Evolutionary conservation across 345 rosid species (phyloP).

Genomic region (Alliaria petiolata): DNA sequence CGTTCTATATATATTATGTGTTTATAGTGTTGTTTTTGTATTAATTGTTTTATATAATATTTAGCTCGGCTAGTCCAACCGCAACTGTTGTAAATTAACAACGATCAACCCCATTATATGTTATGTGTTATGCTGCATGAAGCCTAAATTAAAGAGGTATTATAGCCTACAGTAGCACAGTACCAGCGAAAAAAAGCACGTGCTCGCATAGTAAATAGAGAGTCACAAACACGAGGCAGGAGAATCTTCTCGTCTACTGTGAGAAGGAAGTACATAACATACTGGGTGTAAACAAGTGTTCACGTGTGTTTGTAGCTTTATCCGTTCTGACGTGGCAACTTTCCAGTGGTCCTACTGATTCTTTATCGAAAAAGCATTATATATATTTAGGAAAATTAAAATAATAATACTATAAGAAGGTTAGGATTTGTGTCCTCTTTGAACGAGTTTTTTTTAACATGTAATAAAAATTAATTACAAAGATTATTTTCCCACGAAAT

Average conservation of each 20-base stretch:
- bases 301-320: constrained; percentile 3
- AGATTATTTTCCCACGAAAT: background rate
- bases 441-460: background rate
- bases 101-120: too few relatives aligned
- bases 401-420: too few relatives aligned
- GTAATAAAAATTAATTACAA: background rate
- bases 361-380: background rate
- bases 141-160: too few relatives aligned
- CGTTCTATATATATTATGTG: too few relatives aligned
- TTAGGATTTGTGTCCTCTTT: too few relatives aligned
- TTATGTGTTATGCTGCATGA: too few relatives aligned
- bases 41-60: too few relatives aligned
- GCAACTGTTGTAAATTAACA: too few relatives aligned
- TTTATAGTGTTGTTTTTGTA: too few relatives aligned
- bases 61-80: too few relatives aligned
- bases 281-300: background rate
- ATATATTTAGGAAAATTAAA: background rate
- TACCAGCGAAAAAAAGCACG: background rate
- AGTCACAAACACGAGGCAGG: background rate
- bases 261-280: background rate
- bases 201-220: background rate
- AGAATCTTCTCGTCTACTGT: background rate
- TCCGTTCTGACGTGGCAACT: background rate
- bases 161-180: too few relatives aligned
- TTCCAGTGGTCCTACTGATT: background rate